Conservation (phyloP, 2,329 filamentous ascomycete species). For the Calonectria fujianensis region DNA sequence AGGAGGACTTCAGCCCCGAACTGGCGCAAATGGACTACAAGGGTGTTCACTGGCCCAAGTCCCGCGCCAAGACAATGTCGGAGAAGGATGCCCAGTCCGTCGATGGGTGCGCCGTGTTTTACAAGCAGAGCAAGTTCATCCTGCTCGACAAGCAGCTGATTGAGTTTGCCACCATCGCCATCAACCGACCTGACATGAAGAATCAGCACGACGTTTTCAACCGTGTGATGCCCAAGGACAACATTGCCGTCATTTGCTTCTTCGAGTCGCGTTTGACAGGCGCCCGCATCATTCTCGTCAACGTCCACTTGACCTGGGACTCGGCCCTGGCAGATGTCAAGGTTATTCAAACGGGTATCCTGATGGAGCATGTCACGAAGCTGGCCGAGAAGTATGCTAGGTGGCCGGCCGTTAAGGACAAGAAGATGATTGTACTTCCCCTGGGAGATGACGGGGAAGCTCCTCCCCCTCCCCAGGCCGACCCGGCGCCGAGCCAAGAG, state of each 20-base stretch:
- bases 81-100: constrained; percentile 92
- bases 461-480: constrained; percentile 69
- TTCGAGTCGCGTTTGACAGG: constrained; percentile 94
- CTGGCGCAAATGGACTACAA: constrained; percentile 93
- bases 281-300: constrained; percentile 93
- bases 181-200: constrained; percentile 97
- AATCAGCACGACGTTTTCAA: constrained; percentile 98
- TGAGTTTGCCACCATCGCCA: constrained; percentile 92
- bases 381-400: constrained; percentile 90
- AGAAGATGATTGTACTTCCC: constrained; percentile 74
- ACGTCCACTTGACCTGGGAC: constrained; percentile 97
- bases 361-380: constrained; percentile 94
- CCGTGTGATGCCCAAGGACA: constrained; percentile 97
- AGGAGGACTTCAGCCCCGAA: constrained; percentile 91
- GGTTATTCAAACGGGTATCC: constrained; percentile 93
- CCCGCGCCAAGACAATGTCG: constrained; percentile 91
- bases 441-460: constrained; percentile 65
- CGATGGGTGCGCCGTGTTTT: constrained; percentile 97
- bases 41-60: constrained; percentile 94
- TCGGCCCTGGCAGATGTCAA: constrained; percentile 94
- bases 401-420: constrained; percentile 87
- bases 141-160: constrained; percentile 95
- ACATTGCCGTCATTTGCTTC: constrained; percentile 94
- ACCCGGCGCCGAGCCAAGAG: constrained; percentile 87
- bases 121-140: constrained; percentile 95